These are phyloP conservation scores for Talaromyces sp. DNA, from an alignment of 2,329 filamentous ascomycete genomes.

Conservation along the genomic window DNA sequence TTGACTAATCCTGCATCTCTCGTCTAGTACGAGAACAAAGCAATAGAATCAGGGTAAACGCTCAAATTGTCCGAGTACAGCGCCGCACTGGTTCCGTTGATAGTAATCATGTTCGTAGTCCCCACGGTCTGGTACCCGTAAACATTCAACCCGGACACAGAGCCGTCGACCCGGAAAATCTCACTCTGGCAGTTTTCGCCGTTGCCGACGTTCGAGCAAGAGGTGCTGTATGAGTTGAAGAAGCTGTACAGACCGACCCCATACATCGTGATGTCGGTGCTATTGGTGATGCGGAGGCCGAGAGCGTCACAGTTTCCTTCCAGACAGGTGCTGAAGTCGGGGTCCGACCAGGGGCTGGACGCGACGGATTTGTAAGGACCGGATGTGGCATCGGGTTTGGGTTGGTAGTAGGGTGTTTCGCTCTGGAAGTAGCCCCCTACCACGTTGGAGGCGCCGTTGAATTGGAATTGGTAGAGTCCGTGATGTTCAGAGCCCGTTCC, in stretches of 20 bases:
- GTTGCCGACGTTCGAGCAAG: constrained; percentile 36
- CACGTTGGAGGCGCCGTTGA: constrained; percentile 33
- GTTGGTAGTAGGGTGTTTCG: constrained; percentile 36
- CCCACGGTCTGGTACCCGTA: constrained; percentile 48
- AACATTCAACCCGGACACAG: constrained; percentile 21
- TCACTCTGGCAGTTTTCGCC: constrained; percentile 44
- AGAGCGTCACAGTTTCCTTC: constrained; percentile 40
- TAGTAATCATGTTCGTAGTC: constrained; percentile 42
- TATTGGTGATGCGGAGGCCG: constrained; percentile 46
- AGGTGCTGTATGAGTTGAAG: constrained; percentile 50
- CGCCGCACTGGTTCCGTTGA: constrained; percentile 42
- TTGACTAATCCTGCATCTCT: neutral
- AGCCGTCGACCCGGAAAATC: constrained; percentile 47
- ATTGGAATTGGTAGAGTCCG: constrained; percentile 47
- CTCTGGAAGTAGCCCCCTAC: constrained; percentile 37
- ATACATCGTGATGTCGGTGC: constrained; percentile 42
- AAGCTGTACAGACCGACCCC: constrained; percentile 52
- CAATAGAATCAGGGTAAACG: constrained; percentile 42
- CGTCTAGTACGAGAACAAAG: constrained; percentile 28
- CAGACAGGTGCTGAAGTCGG: constrained; percentile 29
- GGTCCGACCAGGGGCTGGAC: constrained; percentile 27
- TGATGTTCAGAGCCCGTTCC: constrained; percentile 46
- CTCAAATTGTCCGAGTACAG: constrained; percentile 45
- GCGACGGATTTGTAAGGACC: constrained; percentile 28
- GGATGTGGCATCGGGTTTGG: constrained; percentile 30